phyloP scores from a whole-genome alignment of 2,329 filamentous ascomycete species.

The Onygena corvina region DNA sequence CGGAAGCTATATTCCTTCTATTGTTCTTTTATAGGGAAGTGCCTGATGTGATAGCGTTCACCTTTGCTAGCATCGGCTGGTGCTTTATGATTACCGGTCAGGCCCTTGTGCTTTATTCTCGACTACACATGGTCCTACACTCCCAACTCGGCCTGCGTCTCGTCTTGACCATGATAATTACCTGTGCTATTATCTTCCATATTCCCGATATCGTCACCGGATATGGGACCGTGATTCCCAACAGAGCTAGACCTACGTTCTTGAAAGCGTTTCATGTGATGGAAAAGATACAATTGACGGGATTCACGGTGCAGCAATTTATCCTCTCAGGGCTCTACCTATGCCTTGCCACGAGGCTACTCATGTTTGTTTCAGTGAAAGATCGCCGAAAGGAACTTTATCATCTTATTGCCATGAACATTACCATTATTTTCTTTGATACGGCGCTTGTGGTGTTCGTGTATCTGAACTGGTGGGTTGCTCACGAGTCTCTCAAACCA shows the following conservation, averaged over 20 bases:
- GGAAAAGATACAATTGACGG: constrained; percentile 46
- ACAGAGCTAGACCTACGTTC: constrained; percentile 17
- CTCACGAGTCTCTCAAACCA: constrained; percentile 28
- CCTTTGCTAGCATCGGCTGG: constrained; percentile 21
- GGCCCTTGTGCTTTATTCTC: constrained; percentile 39
- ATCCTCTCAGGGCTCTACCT: constrained; percentile 42
- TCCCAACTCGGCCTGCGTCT: constrained; percentile 30
- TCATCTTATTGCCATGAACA: constrained; percentile 33
- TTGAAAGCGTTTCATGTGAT: constrained; percentile 34
- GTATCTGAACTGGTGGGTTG: constrained; percentile 26
- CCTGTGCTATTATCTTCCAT: constrained; percentile 35
- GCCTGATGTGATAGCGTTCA: not conserved
- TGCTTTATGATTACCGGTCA: constrained; percentile 40
- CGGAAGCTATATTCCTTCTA: constrained; percentile 17
- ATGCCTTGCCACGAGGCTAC: constrained; percentile 35
- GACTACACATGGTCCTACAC: constrained; percentile 37
- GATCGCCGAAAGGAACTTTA: constrained; percentile 24
- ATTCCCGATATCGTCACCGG: constrained; percentile 37
- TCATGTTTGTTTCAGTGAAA: constrained; percentile 16
- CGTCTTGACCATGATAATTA: constrained; percentile 37
- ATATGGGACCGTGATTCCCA: constrained; percentile 25
- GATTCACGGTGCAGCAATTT: constrained; percentile 46
- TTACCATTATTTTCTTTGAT: constrained; percentile 35
- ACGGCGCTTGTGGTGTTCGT: constrained; percentile 28
- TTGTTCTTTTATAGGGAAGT: constrained; percentile 1